Evolutionary conservation across 2,329 filamentous ascomycete species (phyloP), one percentile per base, ranked within the genome.

Genomic region (Tolypocladium endophyticum): DNA sequence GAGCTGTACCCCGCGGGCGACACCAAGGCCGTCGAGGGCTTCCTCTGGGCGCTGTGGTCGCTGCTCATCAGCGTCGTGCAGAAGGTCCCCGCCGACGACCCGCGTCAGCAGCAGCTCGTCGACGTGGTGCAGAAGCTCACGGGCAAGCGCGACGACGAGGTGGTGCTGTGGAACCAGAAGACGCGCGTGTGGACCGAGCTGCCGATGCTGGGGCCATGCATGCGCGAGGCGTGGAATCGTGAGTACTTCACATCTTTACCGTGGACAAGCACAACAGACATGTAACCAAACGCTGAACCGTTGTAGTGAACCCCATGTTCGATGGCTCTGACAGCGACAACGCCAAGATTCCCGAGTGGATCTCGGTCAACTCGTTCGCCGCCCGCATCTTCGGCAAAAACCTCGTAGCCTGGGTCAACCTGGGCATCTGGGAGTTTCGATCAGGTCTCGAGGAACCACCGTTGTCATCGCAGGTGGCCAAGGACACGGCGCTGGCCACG

Each of bases 311-410:
- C 9, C 69, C 68, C 14, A 61, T 64, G 23, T 68, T 67, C 58
- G 61, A 70, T 50, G 63, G 61, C 58, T 64, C 63, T 25, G 63
- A 67, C 11, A 39, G 59, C n/a, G 64, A 70, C 50, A 60, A 64
- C 25, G 58, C 43, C 39, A 53, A 61, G 14, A 59, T 68, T 36
- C 28, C 61, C 4, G 60, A 68, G 56, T 74, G 70, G 70, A 61
- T 69, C 38, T 70, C 68, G 12, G 62, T 73, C 63, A 71, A 73
- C 65, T 70, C 70, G 14, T 71, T 73, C 53, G 65, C 66, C 55
- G 72, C 72, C 30, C 70, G 67, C 55, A 61, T 72, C 23, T 64
- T 69, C 58, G 67, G 65, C 60, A 56, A 61, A n/a, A 39, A 53
- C 9, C 61, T 67, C 23, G 59, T 62, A 30, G 18, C 56, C 14